Percentiles rank a stretch among this genome's conserved stretches.
Evolutionary conservation across 805 yeast species (phyloP).

Genomic region (Saturnispora ahearnii): DNA sequence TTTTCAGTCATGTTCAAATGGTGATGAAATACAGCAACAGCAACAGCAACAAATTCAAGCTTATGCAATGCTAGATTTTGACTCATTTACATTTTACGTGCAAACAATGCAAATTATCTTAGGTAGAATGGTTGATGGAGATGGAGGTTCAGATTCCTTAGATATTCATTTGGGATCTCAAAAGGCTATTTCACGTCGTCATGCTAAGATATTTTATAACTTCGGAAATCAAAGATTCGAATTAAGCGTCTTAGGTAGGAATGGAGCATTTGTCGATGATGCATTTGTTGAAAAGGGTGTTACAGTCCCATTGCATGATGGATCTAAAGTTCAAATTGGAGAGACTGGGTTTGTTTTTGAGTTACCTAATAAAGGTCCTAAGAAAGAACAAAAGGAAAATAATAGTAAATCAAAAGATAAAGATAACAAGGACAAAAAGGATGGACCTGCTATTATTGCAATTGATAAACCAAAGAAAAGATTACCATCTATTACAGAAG

Average conservation of each 20-base stretch:
- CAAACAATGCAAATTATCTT: constrained; percentile 90
- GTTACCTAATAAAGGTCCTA: constrained; percentile 41
- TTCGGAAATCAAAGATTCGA: constrained; percentile 95
- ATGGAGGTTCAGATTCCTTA: constrained; percentile 45
- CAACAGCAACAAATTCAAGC: constrained; percentile 37
- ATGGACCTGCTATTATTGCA: background rate
- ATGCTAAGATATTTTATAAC: constrained; percentile 92
- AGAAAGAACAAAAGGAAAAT: background rate
- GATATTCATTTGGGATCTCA: constrained; percentile 91
- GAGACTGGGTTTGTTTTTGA: constrained; percentile 84
- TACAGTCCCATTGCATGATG: constrained; percentile 79
- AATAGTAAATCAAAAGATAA: background rate
- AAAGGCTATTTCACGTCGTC: constrained; percentile 88
- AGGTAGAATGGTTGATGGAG: constrained; percentile 80
- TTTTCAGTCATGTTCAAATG: background rate
- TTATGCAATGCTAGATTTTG: constrained; percentile 79
- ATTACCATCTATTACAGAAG: constrained; percentile 4
- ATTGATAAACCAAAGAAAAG: constrained; percentile 1
- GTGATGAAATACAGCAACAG: constrained; percentile 16
- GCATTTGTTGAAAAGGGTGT: constrained; percentile 81
- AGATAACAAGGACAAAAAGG: background rate
- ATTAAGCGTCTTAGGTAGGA: constrained; percentile 81
- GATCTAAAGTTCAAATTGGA: constrained; percentile 84
- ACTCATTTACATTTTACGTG: constrained; percentile 86
- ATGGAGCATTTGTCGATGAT: constrained; percentile 95